Percentiles rank a stretch among this genome's conserved stretches.
Evolutionary conservation across 2,329 filamentous ascomycete genomes (phyloP).

Genomic region (Bipolaris bicolor): DNA sequence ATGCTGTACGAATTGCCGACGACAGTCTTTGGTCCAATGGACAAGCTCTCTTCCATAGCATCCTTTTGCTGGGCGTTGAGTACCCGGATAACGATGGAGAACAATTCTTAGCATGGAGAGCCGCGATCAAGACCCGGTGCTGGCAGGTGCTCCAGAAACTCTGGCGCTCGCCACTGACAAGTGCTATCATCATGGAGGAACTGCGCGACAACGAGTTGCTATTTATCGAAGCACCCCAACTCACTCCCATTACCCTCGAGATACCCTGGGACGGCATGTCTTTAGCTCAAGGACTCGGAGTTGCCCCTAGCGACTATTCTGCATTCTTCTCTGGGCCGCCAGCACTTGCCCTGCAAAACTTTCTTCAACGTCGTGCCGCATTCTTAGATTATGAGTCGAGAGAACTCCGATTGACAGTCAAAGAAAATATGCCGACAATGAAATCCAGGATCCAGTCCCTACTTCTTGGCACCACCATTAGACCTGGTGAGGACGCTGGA

Average conservation of each 20-base stretch:
- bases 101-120: slow-evolving; percentile 50
- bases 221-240: slow-evolving; percentile 75
- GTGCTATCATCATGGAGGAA: slow-evolving; percentile 75
- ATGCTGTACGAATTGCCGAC: slow-evolving; percentile 70
- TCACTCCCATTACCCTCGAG: slow-evolving; percentile 71
- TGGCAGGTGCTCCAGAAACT: slow-evolving; percentile 74
- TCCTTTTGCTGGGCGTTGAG: slow-evolving; percentile 73
- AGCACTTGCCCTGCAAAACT: slow-evolving; percentile 74
- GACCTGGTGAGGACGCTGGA: slow-evolving; percentile 69
- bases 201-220: slow-evolving; percentile 80
- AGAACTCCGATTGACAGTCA: slow-evolving; percentile 79
- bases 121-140: slow-evolving; percentile 52
- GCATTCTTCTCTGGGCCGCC: slow-evolving; percentile 74
- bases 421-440: slow-evolving; percentile 66
- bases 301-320: slow-evolving; percentile 42
- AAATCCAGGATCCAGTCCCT: slow-evolving; percentile 60
- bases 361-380: slow-evolving; percentile 76
- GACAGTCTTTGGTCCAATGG: slow-evolving; percentile 73
- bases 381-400: slow-evolving; percentile 84
- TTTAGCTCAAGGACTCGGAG: slow-evolving; percentile 54
- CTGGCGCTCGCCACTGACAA: slow-evolving; percentile 82
- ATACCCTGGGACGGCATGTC: slow-evolving; percentile 76
- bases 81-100: slow-evolving; percentile 67
- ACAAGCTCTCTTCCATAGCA: slow-evolving; percentile 80
- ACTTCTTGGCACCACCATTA: slow-evolving; percentile 76